Evolutionary conservation across 2,329 filamentous ascomycete species (phyloP), one percentile per base, ranked within the genome.

Genomic region (Fusarium incarnatum): DNA sequence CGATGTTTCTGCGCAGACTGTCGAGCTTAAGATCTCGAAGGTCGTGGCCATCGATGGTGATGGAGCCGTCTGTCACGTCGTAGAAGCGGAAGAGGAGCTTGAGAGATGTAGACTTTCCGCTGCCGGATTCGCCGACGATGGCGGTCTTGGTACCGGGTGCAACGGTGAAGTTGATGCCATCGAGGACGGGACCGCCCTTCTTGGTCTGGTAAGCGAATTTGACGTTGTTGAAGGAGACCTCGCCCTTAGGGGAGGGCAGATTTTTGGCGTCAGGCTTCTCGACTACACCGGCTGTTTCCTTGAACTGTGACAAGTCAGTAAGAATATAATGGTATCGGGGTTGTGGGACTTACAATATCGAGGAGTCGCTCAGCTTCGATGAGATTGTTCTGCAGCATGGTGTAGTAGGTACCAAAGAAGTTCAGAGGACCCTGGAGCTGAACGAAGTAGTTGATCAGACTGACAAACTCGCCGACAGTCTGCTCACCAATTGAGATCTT

Each of bases 361-460:
- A 84, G 77, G 68, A 85, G 78, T 3, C 82, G 79, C 74, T 85
- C 81, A 6, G 83, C 82, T 61, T 84, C 81, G 18, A 84, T 83
- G 1, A 85, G 71, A 16, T 83, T 82, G 64, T 82, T 82, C 72
- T 83, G 81, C 11, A 85, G 74, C 79, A 83, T 80, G 10, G 78
- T 83, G 61, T 83, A 85, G 60, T 83, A 83, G 3, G 82, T 83
- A 0, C 82, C 82, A 67, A 91, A 90, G 77, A 89, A 90, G 74
- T 88, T 89, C 53, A 90, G 81, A 7, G 88, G 88, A 8, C 83
- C 85, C 67, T 89, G 87, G 7, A 89, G 81, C 73, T 89, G 87
- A n/a, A 84, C 83, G 79, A 89, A 87, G 76, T 89, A 89, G 23
- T 84, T 85, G 58, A 89, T 81, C 16, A 89, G 75, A 25, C 81